Percentiles rank a stretch among this genome's conserved stretches.
Conservation (phyloP, 257 asterid genomes). For the Catharanthus roseus region DNA sequence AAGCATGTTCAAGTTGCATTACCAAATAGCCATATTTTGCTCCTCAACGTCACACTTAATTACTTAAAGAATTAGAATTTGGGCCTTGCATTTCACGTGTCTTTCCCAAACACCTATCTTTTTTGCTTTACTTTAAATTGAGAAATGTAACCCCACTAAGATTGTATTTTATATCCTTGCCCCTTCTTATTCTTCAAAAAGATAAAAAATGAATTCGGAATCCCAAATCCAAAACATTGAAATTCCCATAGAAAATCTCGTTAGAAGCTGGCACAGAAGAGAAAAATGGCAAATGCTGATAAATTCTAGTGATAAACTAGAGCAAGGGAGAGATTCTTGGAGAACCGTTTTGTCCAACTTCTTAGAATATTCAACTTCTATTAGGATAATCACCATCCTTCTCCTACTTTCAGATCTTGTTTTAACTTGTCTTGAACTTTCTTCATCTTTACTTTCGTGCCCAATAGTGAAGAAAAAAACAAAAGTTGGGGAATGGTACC, state of each 20-base stretch:
- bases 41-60: constrained; percentile 19
- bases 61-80: constrained; percentile 7
- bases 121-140: background rate
- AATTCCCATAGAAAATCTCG: constrained; percentile 26
- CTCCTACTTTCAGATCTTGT: constrained; percentile 19
- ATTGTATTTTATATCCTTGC: background rate
- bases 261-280: constrained; percentile 21
- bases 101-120: constrained; percentile 1
- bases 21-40: constrained; percentile 6
- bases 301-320: constrained; percentile 1
- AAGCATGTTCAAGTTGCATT: constrained; percentile 9
- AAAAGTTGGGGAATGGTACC: constrained; percentile 21
- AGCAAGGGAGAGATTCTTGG: constrained; percentile 16
- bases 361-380: constrained; percentile 19
- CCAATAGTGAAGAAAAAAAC: background rate
- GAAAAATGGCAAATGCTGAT: constrained; percentile 19
- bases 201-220: constrained; percentile 6
- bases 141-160: background rate
- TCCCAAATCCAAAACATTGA: constrained; percentile 21
- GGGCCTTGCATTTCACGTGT: constrained; percentile 15
- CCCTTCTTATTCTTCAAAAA: background rate
- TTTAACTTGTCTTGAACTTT: constrained; percentile 25
- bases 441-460: constrained; percentile 23
- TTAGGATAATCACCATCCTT: constrained; percentile 14
- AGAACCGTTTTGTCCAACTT: constrained; percentile 16